phyloP scores from a whole-genome alignment of 169 alveolate genomes.

The Cryptosporidium viatorum region DNA sequence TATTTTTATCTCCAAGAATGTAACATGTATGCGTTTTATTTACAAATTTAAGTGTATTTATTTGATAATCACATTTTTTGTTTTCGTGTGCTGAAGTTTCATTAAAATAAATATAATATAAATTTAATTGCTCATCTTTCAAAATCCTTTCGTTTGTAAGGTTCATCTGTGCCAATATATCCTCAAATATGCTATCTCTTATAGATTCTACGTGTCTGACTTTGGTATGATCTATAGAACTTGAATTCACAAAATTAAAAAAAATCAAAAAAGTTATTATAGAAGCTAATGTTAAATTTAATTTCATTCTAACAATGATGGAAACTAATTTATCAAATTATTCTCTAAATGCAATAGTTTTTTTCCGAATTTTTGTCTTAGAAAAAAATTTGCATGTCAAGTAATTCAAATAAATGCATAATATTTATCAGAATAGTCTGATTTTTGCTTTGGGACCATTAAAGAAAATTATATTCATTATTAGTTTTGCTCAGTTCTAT shows the following conservation, averaged over 20 bases:
- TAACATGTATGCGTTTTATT: slow-evolving; percentile 50
- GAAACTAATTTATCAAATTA: background rate
- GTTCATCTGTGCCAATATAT: slow-evolving; percentile 33
- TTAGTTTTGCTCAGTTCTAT: background rate
- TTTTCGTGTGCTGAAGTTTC: slow-evolving; percentile 14
- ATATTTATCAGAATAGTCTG: background rate
- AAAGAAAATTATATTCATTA: background rate
- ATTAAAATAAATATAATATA: slow-evolving; percentile 21
- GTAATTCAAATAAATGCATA: slow-evolving; percentile 32
- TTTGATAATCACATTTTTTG: slow-evolving; percentile 1
- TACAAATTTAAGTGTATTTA: slow-evolving; percentile 23
- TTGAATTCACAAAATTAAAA: background rate
- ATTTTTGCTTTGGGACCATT: background rate
- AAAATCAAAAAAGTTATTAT: background rate
- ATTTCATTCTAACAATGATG: background rate
- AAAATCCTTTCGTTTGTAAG: slow-evolving; percentile 10
- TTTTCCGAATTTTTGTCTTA: background rate
- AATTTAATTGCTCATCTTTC: slow-evolving; percentile 7
- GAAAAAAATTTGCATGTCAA: slow-evolving; percentile 21
- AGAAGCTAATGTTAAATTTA: background rate
- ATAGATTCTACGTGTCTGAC: background rate
- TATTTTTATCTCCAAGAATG: slow-evolving; percentile 37
- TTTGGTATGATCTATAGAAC: background rate
- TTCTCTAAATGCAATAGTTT: background rate
- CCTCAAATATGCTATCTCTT: slow-evolving; percentile 23